Evolutionary conservation across 352 stramenopile genomes (phyloP).

Genomic region (Globisporangium solare): DNA sequence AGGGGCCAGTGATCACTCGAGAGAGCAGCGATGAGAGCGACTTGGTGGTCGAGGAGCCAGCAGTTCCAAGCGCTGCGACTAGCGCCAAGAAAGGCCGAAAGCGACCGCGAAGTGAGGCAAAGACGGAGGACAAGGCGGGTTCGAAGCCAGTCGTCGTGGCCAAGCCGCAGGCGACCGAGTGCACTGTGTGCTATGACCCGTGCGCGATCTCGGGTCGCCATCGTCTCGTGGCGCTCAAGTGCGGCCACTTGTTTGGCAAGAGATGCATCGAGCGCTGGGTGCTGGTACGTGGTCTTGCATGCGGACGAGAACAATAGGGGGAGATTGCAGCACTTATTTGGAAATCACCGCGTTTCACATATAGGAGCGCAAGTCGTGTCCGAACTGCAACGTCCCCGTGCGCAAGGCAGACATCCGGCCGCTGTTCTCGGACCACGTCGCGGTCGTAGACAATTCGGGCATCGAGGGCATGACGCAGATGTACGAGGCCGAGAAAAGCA

Average conservation of each 20-base stretch:
- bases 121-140: background rate
- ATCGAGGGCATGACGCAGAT: constrained; percentile 53
- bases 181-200: constrained; percentile 66
- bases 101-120: constrained; percentile 13
- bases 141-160: constrained; percentile 19
- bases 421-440: constrained; percentile 68
- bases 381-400: constrained; percentile 56
- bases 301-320: too few relatives aligned
- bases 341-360: too few relatives aligned
- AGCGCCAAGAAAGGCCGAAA: background rate
- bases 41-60: background rate
- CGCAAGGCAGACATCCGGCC: constrained; percentile 45
- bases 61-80: background rate
- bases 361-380: constrained; percentile 50
- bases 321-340: too few relatives aligned
- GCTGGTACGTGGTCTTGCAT: constrained; percentile 9
- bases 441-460: constrained; percentile 70
- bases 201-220: constrained; percentile 57
- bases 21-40: background rate
- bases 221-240: constrained; percentile 67
- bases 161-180: constrained; percentile 60
- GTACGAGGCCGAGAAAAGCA: constrained; percentile 50
- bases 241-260: constrained; percentile 71
- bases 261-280: constrained; percentile 77
- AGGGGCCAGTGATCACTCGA: background rate